Percentiles rank a stretch among this genome's conserved stretches.
Conservation (phyloP, 2,329 filamentous ascomycete genomes). For the Botrytis aclada region DNA sequence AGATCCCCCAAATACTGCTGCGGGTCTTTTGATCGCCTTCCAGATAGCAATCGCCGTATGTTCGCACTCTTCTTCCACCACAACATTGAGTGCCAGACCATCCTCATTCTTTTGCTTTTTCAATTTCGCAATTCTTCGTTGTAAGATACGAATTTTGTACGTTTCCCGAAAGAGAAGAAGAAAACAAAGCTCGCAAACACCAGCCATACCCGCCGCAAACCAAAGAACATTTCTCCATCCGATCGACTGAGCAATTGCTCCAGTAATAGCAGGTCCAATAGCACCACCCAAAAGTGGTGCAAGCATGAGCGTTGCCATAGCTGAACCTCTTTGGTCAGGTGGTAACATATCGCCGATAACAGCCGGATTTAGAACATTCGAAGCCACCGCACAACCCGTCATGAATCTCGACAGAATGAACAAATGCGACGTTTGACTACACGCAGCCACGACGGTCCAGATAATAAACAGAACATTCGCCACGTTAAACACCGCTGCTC, state of each 20-base stretch:
- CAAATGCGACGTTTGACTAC: conserved; percentile 40
- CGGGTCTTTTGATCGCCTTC: conserved; percentile 40
- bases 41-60: conserved; percentile 40
- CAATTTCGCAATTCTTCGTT: conserved; percentile 43
- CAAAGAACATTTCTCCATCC: conserved; percentile 55
- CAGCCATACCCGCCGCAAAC: conserved; percentile 43
- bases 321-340: conserved; percentile 45
- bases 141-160: conserved; percentile 56
- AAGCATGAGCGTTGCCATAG: conserved; percentile 39
- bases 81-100: not conserved
- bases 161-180: conserved; percentile 54
- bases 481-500: conserved; percentile 42
- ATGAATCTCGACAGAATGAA: conserved; percentile 44
- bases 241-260: conserved; percentile 43
- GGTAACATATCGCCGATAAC: conserved; percentile 47
- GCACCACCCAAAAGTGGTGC: conserved; percentile 36
- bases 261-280: conserved; percentile 37
- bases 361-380: conserved; percentile 43
- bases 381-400: conserved; percentile 31
- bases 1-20: conserved; percentile 46
- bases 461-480: conserved; percentile 49
- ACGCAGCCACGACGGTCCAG: conserved; percentile 49
- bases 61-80: not conserved
- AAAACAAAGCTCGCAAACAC: conserved; percentile 44
- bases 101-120: not conserved